Percentiles rank a stretch among this genome's conserved stretches.
Evolutionary conservation across 306 rosid genomes (phyloP).

Genomic region (Vachellia collinsii): DNA sequence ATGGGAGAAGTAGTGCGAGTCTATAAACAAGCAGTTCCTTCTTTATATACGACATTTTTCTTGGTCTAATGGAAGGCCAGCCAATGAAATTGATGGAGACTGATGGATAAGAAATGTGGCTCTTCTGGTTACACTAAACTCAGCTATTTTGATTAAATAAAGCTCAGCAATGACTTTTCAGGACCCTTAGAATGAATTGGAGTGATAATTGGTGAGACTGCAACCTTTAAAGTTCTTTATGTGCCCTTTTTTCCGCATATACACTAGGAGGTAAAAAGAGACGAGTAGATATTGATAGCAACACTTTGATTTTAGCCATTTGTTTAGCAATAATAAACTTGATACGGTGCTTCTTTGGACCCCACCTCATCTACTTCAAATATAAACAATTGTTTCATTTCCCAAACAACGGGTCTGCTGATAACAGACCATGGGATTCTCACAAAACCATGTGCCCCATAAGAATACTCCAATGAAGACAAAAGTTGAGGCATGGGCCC

Average conservation of each 20-base stretch:
- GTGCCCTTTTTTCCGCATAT: not conserved
- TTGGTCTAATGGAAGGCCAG: not conserved
- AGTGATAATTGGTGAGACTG: not conserved
- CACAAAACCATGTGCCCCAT: slow-evolving; percentile 36
- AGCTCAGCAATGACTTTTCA: not conserved
- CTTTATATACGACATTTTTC: not conserved
- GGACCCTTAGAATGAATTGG: not conserved
- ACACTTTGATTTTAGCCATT: not conserved
- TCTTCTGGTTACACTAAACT: not conserved
- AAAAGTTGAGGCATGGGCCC: slow-evolving; percentile 7
- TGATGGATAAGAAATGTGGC: not conserved
- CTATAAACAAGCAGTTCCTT: not conserved
- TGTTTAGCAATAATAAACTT: not conserved
- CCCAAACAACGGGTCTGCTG: slow-evolving; percentile 41
- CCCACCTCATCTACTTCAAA: not conserved
- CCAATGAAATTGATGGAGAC: not conserved
- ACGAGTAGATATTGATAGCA: not conserved
- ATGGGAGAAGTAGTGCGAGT: not conserved
- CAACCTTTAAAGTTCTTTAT: not conserved
- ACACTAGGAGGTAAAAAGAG: not conserved
- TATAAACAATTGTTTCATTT: slow-evolving; percentile 33
- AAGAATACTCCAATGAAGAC: not conserved
- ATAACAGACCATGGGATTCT: slow-evolving; percentile 7
- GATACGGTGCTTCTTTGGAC: not conserved
- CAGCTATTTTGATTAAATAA: not conserved